Percentiles rank a stretch among this genome's conserved stretches.
phyloP scores from a whole-genome alignment of 257 asterid genomes.

The Lycium ferocissimum region DNA sequence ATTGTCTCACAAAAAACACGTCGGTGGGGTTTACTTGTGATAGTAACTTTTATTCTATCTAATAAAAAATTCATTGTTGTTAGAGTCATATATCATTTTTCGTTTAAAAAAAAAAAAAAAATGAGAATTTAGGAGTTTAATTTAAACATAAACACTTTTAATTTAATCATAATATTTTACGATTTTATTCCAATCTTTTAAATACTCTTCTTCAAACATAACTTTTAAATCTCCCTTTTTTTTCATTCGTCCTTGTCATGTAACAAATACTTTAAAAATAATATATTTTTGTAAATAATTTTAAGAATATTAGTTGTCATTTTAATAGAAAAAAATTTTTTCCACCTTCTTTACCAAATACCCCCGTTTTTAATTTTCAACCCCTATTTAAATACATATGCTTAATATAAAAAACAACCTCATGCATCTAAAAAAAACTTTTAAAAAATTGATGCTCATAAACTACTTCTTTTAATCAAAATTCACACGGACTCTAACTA shows the following conservation, averaged over 20 bases:
- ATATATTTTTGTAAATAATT: too few species aligned
- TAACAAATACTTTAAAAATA: too few species aligned
- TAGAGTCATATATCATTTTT: not conserved
- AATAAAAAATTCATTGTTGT: not conserved
- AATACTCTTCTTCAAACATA: too few species aligned
- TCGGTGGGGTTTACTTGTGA: not conserved
- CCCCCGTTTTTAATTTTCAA: too few species aligned
- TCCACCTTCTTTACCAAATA: too few species aligned
- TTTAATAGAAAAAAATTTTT: too few species aligned
- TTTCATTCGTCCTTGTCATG: too few species aligned
- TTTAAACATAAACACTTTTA: not conserved
- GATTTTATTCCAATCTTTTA: too few species aligned
- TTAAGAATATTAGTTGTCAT: too few species aligned
- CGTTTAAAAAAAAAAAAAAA: not conserved
- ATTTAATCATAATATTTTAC: too few species aligned
- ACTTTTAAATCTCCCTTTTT: too few species aligned
- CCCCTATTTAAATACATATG: not conserved
- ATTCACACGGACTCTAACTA: not conserved
- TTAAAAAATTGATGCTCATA: too few species aligned
- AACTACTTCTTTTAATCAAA: not conserved
- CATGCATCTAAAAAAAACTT: not conserved
- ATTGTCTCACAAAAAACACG: not conserved
- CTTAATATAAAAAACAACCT: not conserved
- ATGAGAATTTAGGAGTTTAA: not conserved
- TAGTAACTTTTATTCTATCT: not conserved